These are phyloP conservation scores for Starmerella gropengiesseri DNA, from an alignment of 805 yeast genomes.

Conservation along the genomic window DNA sequence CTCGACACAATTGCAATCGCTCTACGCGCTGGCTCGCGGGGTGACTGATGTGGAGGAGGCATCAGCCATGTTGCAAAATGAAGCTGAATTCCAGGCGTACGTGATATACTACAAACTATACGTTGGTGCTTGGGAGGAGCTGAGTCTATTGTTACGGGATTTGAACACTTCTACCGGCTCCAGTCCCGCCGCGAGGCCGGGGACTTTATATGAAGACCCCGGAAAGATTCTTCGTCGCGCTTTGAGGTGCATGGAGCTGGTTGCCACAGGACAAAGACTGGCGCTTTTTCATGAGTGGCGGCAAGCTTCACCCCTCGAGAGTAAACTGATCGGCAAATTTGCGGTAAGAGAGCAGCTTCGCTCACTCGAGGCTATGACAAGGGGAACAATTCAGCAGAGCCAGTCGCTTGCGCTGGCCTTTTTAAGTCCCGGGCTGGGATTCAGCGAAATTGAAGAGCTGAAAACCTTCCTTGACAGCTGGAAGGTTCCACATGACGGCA, in stretches of 20 bases:
- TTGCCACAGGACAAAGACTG: not conserved
- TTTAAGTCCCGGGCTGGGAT: conserved; percentile 4
- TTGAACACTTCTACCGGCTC: no score
- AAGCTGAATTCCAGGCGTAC: conserved; percentile 15
- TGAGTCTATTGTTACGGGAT: not conserved
- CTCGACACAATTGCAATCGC: conserved; percentile 59
- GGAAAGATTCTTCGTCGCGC: conserved; percentile 14
- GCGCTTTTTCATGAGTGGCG: not conserved
- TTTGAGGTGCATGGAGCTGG: not conserved
- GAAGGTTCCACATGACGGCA: conserved; percentile 1
- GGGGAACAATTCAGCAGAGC: conserved; percentile 7
- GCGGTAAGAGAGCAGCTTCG: conserved; percentile 5
- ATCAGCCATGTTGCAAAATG: not conserved
- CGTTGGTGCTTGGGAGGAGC: conserved; percentile 4
- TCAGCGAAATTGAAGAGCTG: not conserved
- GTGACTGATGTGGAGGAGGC: not conserved
- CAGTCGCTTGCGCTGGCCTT: conserved; percentile 11
- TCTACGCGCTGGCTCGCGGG: conserved; percentile 3
- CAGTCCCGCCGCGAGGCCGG: no score
- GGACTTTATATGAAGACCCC: no score
- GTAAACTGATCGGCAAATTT: conserved; percentile 5
- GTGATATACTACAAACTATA: conserved; percentile 11
- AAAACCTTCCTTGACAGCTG: not conserved
- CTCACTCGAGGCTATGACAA: conserved; percentile 7
- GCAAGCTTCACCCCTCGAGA: conserved; percentile 12